Conservation (phyloP, 306 rosid genomes). For the Neltuma alba region DNA sequence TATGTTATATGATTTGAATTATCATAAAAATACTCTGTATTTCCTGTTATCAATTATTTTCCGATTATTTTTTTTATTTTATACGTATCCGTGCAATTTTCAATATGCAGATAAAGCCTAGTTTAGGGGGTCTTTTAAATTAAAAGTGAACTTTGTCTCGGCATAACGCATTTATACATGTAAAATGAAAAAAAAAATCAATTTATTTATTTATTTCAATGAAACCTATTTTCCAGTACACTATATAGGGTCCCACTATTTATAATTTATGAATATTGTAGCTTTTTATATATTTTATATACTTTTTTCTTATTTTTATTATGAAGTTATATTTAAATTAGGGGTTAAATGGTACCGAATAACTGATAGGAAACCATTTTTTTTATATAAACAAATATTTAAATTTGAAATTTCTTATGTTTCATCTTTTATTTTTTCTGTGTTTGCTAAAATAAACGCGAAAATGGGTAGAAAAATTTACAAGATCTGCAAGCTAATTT, state of each 20-base stretch:
- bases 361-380: not conserved
- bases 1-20: too few relatives aligned
- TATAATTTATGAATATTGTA: too few relatives aligned
- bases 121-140: too few relatives aligned
- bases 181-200: too few relatives aligned
- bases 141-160: not conserved
- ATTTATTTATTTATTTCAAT: not conserved
- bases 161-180: not conserved
- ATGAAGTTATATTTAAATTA: not conserved
- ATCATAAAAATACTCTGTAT: too few relatives aligned
- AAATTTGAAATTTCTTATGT: not conserved
- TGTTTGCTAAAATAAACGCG: too few relatives aligned
- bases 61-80: too few relatives aligned
- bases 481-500: not conserved
- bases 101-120: too few relatives aligned
- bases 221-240: not conserved
- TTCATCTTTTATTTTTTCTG: too few relatives aligned
- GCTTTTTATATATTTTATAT: not conserved
- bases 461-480: not conserved
- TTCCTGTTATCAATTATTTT: too few relatives aligned
- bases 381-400: not conserved
- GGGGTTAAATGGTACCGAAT: not conserved
- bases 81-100: too few relatives aligned
- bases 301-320: not conserved
- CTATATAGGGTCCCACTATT: too few relatives aligned